A percentile compares a stretch with the other conserved stretches of the same genome.
Conservation (phyloP, 2,329 filamentous ascomycete species). For the Exophiala calicioides region DNA sequence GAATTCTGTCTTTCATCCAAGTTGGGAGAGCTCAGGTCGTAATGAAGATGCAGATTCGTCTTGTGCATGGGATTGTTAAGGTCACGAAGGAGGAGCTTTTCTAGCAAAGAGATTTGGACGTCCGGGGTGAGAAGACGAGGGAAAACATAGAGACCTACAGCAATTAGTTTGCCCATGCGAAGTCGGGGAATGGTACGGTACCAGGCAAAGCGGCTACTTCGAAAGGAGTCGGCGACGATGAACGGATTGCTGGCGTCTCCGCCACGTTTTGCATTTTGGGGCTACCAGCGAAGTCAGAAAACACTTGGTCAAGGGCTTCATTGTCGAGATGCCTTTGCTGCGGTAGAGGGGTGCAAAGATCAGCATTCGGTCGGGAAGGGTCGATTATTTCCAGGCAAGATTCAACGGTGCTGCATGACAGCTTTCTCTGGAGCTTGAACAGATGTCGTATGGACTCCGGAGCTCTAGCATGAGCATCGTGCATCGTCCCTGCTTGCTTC, state of each 20-base stretch:
- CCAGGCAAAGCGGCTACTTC: slow-evolving; percentile 69
- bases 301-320: neutral
- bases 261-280: slow-evolving; percentile 42
- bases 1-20: slow-evolving; percentile 7
- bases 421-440: slow-evolving; percentile 75
- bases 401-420: slow-evolving; percentile 4
- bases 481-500: neutral
- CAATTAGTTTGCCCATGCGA: slow-evolving; percentile 13
- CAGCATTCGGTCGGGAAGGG: slow-evolving; percentile 43
- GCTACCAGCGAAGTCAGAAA: neutral
- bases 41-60: slow-evolving; percentile 89
- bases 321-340: neutral
- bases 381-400: slow-evolving; percentile 61
- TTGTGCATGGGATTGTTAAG: slow-evolving; percentile 71
- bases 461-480: slow-evolving; percentile 75
- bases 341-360: slow-evolving; percentile 13
- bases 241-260: slow-evolving; percentile 35
- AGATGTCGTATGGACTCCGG: slow-evolving; percentile 67
- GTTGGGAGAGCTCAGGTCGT: slow-evolving; percentile 65
- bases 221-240: slow-evolving; percentile 56
- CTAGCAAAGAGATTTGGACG: slow-evolving; percentile 70
- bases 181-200: slow-evolving; percentile 45
- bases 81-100: slow-evolving; percentile 74
- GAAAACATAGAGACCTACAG: slow-evolving; percentile 72
- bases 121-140: slow-evolving; percentile 70